Base-by-base conservation (phyloP, 2,329 filamentous ascomycete genomes). In the Ceratocystis cacaofunesta region DNA sequence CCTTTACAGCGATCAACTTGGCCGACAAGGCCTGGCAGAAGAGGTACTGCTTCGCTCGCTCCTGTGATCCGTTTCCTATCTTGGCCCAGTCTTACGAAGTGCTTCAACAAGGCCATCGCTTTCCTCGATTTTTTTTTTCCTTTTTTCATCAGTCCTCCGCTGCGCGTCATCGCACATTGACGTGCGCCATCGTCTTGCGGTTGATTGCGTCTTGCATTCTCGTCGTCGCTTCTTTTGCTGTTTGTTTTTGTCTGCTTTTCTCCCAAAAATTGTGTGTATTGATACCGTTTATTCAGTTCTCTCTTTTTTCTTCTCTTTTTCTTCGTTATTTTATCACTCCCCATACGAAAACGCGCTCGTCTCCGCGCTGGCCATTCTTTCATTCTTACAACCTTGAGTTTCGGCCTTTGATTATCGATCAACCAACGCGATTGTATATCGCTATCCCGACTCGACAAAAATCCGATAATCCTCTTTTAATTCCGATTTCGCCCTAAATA, bases 401-500 rank as follows among this genome's bases (percentile, higher is more conserved):
- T 41, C 19, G n/a, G 44, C 36, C 41, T 52, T 55, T 30, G 28
- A 63, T 55, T 41, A 52, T 36, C 43, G 6, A 41, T 48, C 36
- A 41, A 41, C 36, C 10, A 41, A 15, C n/a, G 25, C 41, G 46
- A 41, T 58, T 43, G 41, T 5, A n/a, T 17, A 44, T 58, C 57
- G 55, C 41, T 48, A 5, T 60, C 15, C 63, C 41, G 25, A 50
- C 55, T 43, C 52, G 55, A 19, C 19, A 55, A 44, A 36, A 43
- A 60, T 25, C 43, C 48, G 41, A 64, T 30, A 61, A 52, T 17
- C 6, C 28, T n/a, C 44, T 61, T 44, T 5, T 63, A 63, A 64
- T 64, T 50, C 41, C 68, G 10, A 69, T 65, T 57, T 50, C 25
- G 67, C 69, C 66, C 68, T 15, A 12, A 41, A 12, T 69, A 66